Evolutionary conservation across 371 early-diverging fungal genomes (phyloP), one percentile per base, ranked within the genome.

Genomic region (Mortierella sp.): DNA sequence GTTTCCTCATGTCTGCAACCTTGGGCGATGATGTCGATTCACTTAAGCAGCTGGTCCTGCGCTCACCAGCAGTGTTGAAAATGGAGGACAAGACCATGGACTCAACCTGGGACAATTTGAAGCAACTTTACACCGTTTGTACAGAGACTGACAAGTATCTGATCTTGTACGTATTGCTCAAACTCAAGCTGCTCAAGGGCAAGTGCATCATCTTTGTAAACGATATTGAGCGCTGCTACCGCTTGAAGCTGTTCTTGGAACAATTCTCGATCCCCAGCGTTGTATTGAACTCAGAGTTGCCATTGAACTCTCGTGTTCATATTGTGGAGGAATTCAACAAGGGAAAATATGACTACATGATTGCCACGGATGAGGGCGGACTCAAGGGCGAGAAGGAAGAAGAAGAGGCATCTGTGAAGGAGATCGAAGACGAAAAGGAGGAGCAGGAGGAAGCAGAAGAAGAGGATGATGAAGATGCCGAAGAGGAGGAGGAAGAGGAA

Each of bases 251-350:
- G 64, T 99, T 97, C 77, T 79, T 99, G 83, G 98, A 99, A 84
- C 97, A 97, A 83, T 99, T 99, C 79, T 94, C 95, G 5, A 94
- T 98, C 75, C 91, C 89, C 65, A 89, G 93, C 30, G 96, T 97
- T 62, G 95, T 97, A 10, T 87, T 98, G 58, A 98, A 98, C 86
- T 94, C 97, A 39, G 98, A 97, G 86, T 78, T 99, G 70, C 99
- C 99, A 2, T 78, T 96, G 73, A 96, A 96, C 70, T 96, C 96
- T 66, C 86, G 84, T 72, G 70, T 77, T 77, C 97, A 98, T 78
- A 96, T 97, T 72, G 96, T 99, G 18, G 94, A 98, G 72, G 98
- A 98, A 81, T 97, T 98, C 85, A 98, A 98, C 86, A 91, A 94
- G 51, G 99, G 99, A n/a, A 90, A 96, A 2, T 99, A 97, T 84